phyloP scores from a whole-genome alignment of 306 rosid genomes.

The Canavalia gladiata region DNA sequence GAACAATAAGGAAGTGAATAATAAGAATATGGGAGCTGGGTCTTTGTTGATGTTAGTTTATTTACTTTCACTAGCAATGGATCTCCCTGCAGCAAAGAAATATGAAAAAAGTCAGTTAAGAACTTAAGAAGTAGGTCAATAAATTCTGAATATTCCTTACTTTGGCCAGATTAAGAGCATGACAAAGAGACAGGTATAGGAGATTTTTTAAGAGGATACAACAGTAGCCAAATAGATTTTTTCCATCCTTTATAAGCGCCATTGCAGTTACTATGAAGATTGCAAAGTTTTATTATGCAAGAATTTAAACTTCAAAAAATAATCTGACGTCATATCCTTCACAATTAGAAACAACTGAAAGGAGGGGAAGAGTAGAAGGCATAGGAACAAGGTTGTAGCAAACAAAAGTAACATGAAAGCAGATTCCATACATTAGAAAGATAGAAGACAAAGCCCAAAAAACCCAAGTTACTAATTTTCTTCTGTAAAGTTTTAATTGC shows the following conservation, averaged over 20 bases:
- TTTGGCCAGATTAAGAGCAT: constrained; percentile 6
- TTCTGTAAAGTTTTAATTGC: background rate
- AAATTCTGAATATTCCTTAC: background rate
- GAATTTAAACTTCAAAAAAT: constrained; percentile 9
- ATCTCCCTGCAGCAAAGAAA: constrained; percentile 78
- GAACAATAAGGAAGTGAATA: constrained; percentile 80
- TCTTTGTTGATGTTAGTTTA: constrained; percentile 93
- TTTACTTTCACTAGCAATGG: constrained; percentile 91
- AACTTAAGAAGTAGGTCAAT: constrained; percentile 5
- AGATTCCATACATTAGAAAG: constrained; percentile 3
- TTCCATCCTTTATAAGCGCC: background rate
- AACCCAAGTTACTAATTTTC: background rate
- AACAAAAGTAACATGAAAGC: constrained; percentile 11
- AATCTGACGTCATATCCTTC: constrained; percentile 26
- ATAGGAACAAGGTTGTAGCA: background rate
- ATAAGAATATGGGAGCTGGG: constrained; percentile 94
- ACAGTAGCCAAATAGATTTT: background rate
- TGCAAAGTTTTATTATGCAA: background rate
- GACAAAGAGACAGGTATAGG: background rate
- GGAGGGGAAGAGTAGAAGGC: background rate
- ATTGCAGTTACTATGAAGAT: background rate
- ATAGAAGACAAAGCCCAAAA: constrained; percentile 10
- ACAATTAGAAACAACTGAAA: background rate
- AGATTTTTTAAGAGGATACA: background rate
- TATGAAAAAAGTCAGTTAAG: constrained; percentile 19